Evolutionary conservation across 2,329 filamentous ascomycete species (phyloP), one percentile per base, ranked within the genome.

Genomic region (Polychaeton citri): DNA sequence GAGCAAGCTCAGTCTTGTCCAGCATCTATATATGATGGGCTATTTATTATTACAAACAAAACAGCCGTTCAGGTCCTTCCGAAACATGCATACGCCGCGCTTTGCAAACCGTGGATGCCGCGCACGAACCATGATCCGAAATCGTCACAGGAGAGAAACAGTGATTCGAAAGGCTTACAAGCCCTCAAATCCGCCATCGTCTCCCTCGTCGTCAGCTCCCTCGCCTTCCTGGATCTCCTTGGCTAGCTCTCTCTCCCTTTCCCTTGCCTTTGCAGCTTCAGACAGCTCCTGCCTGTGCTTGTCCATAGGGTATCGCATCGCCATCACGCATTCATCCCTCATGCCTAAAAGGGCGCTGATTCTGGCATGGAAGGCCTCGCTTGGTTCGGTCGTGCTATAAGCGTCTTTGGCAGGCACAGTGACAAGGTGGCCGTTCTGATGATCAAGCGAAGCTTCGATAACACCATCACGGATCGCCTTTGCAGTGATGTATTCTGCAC

Each of bases 231-330:
- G 85, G 55, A 98, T 96, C 69, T 98, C 90, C 71, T 96, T 96
- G 44, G 87, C 90, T 70, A 98, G 76, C 64, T 98, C 90, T 13
- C 90, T 75, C 68, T 98, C 90, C 15, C 90, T 74, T 61, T 98
- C 90, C 34, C 90, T 75, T n/a, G 90, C 90, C 63, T 98, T 92
- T 61, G 96, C 88, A 0, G 90, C 90, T 52, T 93, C 96, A 74
- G 95, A 96, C 38, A 98, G 72, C 63, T 98, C 90, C 38, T 96
- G 71, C 13, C 90, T 77, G 63, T 98, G 90, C 62, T 96, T 90
- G 67, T 98, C 95, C 88, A 96, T 96, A 2, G 90, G 90, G 64
- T 96, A 98, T 37, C 90, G 78, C 90, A 98, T 98, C 18, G 90
- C 88, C 82, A 94, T 96, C 53, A 98, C 87, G 55, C 88, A 96